Percentiles rank a stretch among this genome's conserved stretches.
Evolutionary conservation across 768 basidiomycete genomes (phyloP).

Genomic region (Lactarius pseudohatsudake): DNA sequence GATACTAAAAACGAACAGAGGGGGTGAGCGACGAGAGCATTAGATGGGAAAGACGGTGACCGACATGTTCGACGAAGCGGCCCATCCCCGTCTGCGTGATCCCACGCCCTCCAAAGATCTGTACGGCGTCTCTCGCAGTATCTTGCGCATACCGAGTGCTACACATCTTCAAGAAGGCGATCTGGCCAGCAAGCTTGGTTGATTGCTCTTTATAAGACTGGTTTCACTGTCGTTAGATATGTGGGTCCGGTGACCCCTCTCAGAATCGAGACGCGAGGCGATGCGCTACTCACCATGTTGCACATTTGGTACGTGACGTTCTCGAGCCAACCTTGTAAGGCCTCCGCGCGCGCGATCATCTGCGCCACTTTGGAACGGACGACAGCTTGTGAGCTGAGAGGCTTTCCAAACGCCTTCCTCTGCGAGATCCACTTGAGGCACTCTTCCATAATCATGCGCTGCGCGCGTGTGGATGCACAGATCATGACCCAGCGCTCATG

Average conservation of each 20-base stretch:
- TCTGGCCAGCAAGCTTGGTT: constrained; percentile 72
- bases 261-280: background rate
- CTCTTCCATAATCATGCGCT: constrained; percentile 75
- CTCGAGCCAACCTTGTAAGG: constrained; percentile 81
- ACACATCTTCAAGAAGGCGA: constrained; percentile 79
- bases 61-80: constrained; percentile 65
- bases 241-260: background rate
- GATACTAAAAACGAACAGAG: constrained; percentile 44
- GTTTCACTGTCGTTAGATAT: constrained; percentile 13
- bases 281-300: constrained; percentile 56
- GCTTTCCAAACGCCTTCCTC: constrained; percentile 91
- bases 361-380: constrained; percentile 84
- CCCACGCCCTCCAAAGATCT: constrained; percentile 84
- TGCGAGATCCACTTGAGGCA: constrained; percentile 77
- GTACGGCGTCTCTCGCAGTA: constrained; percentile 79
- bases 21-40: background rate
- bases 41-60: constrained; percentile 30
- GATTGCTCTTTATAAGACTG: constrained; percentile 74
- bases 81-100: constrained; percentile 89
- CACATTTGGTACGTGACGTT: constrained; percentile 86
- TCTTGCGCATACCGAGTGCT: constrained; percentile 73
- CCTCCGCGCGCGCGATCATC: constrained; percentile 86
- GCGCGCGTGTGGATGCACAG: constrained; percentile 61
- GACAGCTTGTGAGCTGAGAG: constrained; percentile 77
- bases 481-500: constrained; percentile 95